A percentile compares a stretch with the other conserved stretches of the same genome.
Evolutionary conservation across 2,329 filamentous ascomycete species (phyloP).

Genomic region (Colletotrichum camelliae): DNA sequence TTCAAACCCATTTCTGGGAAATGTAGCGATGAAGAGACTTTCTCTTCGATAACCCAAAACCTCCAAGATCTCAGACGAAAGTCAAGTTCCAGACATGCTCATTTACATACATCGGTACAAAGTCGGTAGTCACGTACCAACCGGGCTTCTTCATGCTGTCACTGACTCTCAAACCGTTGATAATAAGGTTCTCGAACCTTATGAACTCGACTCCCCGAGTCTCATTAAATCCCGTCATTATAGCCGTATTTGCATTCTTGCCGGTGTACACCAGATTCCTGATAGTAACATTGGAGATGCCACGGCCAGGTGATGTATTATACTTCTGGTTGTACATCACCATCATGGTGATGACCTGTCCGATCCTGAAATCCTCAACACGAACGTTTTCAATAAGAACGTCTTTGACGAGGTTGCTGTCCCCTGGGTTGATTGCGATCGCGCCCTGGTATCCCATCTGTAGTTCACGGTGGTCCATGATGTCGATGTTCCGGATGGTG

Average conservation of each 20-base stretch:
- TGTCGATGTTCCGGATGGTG: slow-evolving; percentile 34
- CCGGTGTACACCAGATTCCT: slow-evolving; percentile 26
- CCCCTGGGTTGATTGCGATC: slow-evolving; percentile 35
- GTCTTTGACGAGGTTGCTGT: slow-evolving; percentile 31
- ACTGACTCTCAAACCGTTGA: slow-evolving; percentile 27
- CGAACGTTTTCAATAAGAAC: slow-evolving; percentile 29
- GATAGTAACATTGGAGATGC: slow-evolving; percentile 32
- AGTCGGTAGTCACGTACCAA: slow-evolving; percentile 11
- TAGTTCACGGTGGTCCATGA: slow-evolving; percentile 36
- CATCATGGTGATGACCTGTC: slow-evolving; percentile 34
- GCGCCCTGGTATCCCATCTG: slow-evolving; percentile 37
- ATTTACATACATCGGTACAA: slow-evolving; percentile 19
- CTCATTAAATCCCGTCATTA: slow-evolving; percentile 22
- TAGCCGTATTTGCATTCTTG: slow-evolving; percentile 20
- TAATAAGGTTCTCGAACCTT: slow-evolving; percentile 27
- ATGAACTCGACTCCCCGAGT: slow-evolving; percentile 18
- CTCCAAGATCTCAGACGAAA: neutral
- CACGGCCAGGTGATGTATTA: slow-evolving; percentile 34
- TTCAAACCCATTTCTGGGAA: too few relatives aligned
- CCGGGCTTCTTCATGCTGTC: slow-evolving; percentile 22
- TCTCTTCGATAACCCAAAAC: too few relatives aligned
- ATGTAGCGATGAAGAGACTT: too few relatives aligned
- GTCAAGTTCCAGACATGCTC: slow-evolving; percentile 24
- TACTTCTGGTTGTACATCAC: slow-evolving; percentile 35
- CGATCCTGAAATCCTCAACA: slow-evolving; percentile 31